A percentile compares a stretch with the other conserved stretches of the same genome.
Conservation (phyloP, 768 basidiomycete genomes). For the Galerina sulciceps region DNA sequence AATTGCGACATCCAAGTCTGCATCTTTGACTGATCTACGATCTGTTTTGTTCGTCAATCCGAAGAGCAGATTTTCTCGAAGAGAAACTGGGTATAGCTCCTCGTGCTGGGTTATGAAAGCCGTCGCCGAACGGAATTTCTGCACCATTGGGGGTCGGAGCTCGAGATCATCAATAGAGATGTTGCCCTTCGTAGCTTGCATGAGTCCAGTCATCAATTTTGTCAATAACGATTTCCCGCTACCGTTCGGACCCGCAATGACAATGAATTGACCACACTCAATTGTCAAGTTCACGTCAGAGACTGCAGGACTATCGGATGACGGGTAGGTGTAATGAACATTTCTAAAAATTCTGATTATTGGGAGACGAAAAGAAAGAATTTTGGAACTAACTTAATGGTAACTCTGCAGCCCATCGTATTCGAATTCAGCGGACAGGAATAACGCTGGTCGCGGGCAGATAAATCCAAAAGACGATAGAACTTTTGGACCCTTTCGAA, state of each 20-base stretch:
- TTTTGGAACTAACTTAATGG: not conserved
- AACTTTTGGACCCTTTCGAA: not conserved
- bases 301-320: slow-evolving; percentile 30
- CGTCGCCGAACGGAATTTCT: slow-evolving; percentile 46
- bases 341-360: not conserved
- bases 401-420: not conserved
- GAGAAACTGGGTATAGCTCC: slow-evolving; percentile 48
- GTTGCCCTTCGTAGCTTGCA: slow-evolving; percentile 49
- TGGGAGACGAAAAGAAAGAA: too few relatives aligned
- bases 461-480: too few relatives aligned
- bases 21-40: slow-evolving; percentile 13
- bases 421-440: too few relatives aligned
- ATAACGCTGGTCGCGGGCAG: too few relatives aligned
- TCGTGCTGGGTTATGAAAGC: slow-evolving; percentile 54
- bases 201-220: slow-evolving; percentile 37
- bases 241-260: slow-evolving; percentile 60
- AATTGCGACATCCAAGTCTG: slow-evolving; percentile 32
- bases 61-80: slow-evolving; percentile 40
- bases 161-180: slow-evolving; percentile 46
- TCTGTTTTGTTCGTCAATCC: slow-evolving; percentile 26
- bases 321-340: slow-evolving; percentile 3
- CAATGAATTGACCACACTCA: slow-evolving; percentile 50
- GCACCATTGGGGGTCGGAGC: slow-evolving; percentile 29
- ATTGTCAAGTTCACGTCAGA: slow-evolving; percentile 46
- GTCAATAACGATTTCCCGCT: slow-evolving; percentile 58